Evolutionary conservation across 768 basidiomycete species (phyloP).

Genomic region (Lentinula sp.): DNA sequence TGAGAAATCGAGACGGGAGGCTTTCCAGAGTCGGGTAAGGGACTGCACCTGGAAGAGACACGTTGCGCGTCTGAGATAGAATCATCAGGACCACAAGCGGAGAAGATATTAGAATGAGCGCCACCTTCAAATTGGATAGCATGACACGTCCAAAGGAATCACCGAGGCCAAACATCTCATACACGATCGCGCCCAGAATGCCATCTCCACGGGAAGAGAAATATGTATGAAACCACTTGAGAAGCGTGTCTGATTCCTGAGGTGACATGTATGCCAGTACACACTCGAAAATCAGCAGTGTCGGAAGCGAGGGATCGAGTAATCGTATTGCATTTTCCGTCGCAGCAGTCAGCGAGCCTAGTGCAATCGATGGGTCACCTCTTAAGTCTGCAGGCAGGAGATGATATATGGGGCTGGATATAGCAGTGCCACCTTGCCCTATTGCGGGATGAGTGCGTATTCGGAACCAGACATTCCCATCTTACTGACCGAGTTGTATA

Average conservation of each 20-base stretch:
- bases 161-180: constrained; percentile 89
- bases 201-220: constrained; percentile 27
- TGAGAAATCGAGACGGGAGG: constrained; percentile 47
- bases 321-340: constrained; percentile 20
- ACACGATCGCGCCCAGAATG: constrained; percentile 58
- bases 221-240: constrained; percentile 68
- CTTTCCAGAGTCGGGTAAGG: constrained; percentile 43
- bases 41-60: constrained; percentile 67
- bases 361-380: constrained; percentile 38
- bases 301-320: constrained; percentile 64
- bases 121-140: constrained; percentile 78
- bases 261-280: constrained; percentile 86
- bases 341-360: constrained; percentile 33
- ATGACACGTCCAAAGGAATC: constrained; percentile 93
- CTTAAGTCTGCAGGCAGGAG: constrained; percentile 79
- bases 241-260: constrained; percentile 45
- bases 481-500: constrained; percentile 35
- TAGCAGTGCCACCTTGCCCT: constrained; percentile 59
- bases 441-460: constrained; percentile 3
- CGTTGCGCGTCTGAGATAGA: constrained; percentile 37
- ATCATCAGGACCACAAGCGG: not conserved
- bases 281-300: constrained; percentile 88
- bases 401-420: constrained; percentile 55
- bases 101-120: not conserved
- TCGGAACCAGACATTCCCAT: not conserved